Conservation (phyloP, 2,329 filamentous ascomycete species). For the Xylaria sp. region DNA sequence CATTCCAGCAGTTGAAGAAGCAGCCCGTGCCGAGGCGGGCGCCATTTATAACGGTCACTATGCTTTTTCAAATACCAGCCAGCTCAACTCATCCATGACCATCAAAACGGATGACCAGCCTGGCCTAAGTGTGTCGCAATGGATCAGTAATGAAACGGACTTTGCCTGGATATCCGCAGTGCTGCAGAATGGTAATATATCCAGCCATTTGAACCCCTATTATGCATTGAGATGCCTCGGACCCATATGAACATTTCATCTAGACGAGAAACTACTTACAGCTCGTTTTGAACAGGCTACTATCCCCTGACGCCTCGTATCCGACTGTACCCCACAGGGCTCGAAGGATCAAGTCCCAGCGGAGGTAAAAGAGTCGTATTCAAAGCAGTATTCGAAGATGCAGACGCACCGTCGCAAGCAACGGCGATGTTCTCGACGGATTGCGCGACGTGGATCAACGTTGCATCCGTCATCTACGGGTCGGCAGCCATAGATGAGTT, state of each 20-base stretch:
- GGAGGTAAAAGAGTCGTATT: slow-evolving; percentile 48
- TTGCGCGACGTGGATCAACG: slow-evolving; percentile 47
- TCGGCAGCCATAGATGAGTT: slow-evolving; percentile 46
- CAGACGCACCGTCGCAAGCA: slow-evolving; percentile 38
- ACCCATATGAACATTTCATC: not conserved
- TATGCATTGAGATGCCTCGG: too few relatives aligned
- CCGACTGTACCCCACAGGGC: slow-evolving; percentile 49
- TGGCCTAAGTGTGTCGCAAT: slow-evolving; percentile 47
- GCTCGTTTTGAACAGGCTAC: slow-evolving; percentile 31
- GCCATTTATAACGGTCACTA: slow-evolving; percentile 46
- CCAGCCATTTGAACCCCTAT: not conserved
- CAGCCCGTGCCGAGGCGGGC: slow-evolving; percentile 47
- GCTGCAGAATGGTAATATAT: slow-evolving; percentile 39
- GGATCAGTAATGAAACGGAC: slow-evolving; percentile 51
- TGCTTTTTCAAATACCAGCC: slow-evolving; percentile 33
- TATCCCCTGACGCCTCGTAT: slow-evolving; percentile 45
- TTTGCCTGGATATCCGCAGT: slow-evolving; percentile 44
- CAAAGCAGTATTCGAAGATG: slow-evolving; percentile 51
- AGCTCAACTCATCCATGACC: slow-evolving; percentile 48
- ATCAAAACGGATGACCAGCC: slow-evolving; percentile 48
- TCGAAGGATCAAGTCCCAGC: slow-evolving; percentile 41
- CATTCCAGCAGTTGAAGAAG: slow-evolving; percentile 48
- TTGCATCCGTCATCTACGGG: slow-evolving; percentile 47
- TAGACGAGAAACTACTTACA: slow-evolving; percentile 11
- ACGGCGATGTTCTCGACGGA: slow-evolving; percentile 53